Percentiles rank a stretch among this genome's conserved stretches.
phyloP scores from a whole-genome alignment of 2,329 filamentous ascomycete genomes.

The Xylariaceae sp. region DNA sequence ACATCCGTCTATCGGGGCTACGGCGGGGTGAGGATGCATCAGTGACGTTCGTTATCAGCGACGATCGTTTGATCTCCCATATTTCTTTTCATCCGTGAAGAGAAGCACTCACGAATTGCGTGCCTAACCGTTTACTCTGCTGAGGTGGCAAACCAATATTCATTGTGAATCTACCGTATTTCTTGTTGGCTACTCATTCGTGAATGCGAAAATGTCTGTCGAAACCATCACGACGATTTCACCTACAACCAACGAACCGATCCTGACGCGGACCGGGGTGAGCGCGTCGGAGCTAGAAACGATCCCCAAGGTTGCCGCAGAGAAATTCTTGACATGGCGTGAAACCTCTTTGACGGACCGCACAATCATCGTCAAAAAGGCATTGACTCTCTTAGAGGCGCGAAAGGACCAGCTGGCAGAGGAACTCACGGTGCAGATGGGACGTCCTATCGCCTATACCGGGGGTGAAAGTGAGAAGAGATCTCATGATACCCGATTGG shows the following conservation, averaged over 20 bases:
- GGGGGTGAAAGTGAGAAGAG: slow-evolving; percentile 59
- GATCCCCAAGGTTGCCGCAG: slow-evolving; percentile 66
- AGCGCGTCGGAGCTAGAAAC: slow-evolving; percentile 65
- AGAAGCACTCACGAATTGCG: no score
- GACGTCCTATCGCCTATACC: slow-evolving; percentile 82
- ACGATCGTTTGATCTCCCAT: no score
- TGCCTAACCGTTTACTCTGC: no score
- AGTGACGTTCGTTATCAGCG: background rate
- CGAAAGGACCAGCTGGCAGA: slow-evolving; percentile 75
- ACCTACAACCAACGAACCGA: slow-evolving; percentile 78
- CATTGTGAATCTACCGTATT: background rate
- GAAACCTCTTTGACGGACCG: slow-evolving; percentile 71
- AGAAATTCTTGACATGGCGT: slow-evolving; percentile 73
- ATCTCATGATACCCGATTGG: background rate
- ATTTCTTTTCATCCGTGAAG: no score
- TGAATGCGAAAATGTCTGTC: slow-evolving; percentile 50
- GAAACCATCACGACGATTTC: slow-evolving; percentile 76
- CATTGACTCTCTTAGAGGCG: slow-evolving; percentile 64
- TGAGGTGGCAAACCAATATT: no score
- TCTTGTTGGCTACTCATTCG: background rate
- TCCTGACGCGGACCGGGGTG: slow-evolving; percentile 74
- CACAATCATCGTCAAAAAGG: slow-evolving; percentile 75
- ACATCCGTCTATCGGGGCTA: slow-evolving; percentile 9
- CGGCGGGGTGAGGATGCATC: slow-evolving; percentile 12
- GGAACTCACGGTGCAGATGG: slow-evolving; percentile 93